These are phyloP conservation scores for Trichoderma gamsii DNA, from an alignment of 495 filamentous ascomycete genomes.

Conservation along the genomic window DNA sequence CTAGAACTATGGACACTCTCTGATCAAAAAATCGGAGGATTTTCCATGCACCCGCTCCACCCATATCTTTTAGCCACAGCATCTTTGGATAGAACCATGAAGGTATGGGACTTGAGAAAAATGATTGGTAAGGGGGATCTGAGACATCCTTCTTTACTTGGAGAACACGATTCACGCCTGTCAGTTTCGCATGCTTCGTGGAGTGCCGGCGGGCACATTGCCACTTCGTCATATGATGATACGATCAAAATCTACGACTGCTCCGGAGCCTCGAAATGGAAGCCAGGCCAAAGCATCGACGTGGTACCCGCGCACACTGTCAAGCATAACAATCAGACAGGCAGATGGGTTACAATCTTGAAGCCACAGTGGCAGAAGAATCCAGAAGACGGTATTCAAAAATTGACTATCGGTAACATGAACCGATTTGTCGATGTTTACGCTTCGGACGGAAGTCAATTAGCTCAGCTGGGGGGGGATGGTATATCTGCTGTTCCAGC, in stretches of 20 bases:
- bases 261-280: constrained; percentile 58
- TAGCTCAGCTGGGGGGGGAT: constrained; percentile 83
- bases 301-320: constrained; percentile 66
- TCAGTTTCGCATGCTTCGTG: constrained; percentile 90
- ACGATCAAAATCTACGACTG: constrained; percentile 88
- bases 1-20: constrained; percentile 67
- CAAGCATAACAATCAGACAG: constrained; percentile 92
- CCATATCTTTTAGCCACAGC: constrained; percentile 86
- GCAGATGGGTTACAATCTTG: constrained; percentile 68
- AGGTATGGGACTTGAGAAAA: constrained; percentile 89
- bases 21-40: constrained; percentile 95
- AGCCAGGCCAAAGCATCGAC: constrained; percentile 50
- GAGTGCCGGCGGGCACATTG: constrained; percentile 73
- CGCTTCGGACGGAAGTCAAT: constrained; percentile 69
- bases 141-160: constrained; percentile 58
- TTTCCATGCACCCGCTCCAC: constrained; percentile 69
- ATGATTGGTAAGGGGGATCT: constrained; percentile 51
- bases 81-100: constrained; percentile 80
- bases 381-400: constrained; percentile 69
- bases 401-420: constrained; percentile 95
- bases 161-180: constrained; percentile 72
- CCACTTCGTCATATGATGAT: constrained; percentile 90
- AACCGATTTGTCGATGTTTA: constrained; percentile 94
- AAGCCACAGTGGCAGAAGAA: constrained; percentile 86
- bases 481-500: constrained; percentile 92